A percentile compares a stretch with the other conserved stretches of the same genome.
Evolutionary conservation across 257 asterid genomes (phyloP).

Genomic region (Rauvolfia tetraphylla): DNA sequence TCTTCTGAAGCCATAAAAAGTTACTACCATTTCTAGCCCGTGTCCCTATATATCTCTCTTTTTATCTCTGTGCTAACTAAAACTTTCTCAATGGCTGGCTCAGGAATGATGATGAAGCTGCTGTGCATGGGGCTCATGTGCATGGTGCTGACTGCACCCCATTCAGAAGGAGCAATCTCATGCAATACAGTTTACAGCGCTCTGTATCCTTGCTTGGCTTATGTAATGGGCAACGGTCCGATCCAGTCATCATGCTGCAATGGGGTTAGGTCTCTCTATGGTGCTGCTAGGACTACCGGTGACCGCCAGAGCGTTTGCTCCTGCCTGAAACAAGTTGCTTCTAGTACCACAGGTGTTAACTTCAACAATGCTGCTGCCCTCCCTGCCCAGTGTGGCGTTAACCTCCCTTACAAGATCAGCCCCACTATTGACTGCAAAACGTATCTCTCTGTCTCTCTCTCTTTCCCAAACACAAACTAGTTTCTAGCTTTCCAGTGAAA

Average conservation of each 20-base stretch:
- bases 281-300: not conserved
- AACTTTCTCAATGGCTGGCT: not conserved
- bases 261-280: constrained; percentile 13
- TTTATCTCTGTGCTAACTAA: not conserved
- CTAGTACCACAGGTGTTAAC: not conserved
- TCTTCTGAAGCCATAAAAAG: not conserved
- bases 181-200: constrained; percentile 7
- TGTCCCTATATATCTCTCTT: not conserved
- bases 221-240: not conserved
- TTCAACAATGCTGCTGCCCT: constrained; percentile 16
- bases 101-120: constrained; percentile 5
- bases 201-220: constrained; percentile 24
- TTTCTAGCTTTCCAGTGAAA: not conserved
- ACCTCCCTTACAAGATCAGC: constrained; percentile 23
- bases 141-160: not conserved
- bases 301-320: constrained; percentile 31
- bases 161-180: constrained; percentile 11
- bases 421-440: constrained; percentile 21
- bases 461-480: no score
- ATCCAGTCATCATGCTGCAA: constrained; percentile 15
- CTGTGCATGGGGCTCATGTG: constrained; percentile 12
- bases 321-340: constrained; percentile 23
- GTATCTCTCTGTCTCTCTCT: not conserved
- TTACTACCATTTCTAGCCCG: not conserved
- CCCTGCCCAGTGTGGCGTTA: constrained; percentile 27